Evolutionary conservation across 345 rosid species (phyloP), one percentile per base, ranked within the genome.

Genomic region (Brassica cretica): DNA sequence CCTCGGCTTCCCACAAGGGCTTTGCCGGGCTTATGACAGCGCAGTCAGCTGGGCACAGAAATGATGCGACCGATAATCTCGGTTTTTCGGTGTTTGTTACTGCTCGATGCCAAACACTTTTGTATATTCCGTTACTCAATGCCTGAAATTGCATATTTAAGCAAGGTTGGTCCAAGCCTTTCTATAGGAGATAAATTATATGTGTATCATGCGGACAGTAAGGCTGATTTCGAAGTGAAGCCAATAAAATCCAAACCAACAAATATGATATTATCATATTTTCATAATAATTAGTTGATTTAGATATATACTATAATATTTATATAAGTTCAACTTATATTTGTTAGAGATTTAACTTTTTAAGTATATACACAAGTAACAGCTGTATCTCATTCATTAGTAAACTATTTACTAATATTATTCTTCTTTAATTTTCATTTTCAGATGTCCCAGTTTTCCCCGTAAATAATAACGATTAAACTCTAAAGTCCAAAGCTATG

Each of bases 91-190:
- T 69, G 70, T 94, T 94, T 59, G 88, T 89, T 5, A 85, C n/a
- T 0, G 94, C 98, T 15, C 98, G 74, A 77, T 94, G 98, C 94
- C 97, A 88, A 24, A 94, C 94, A 75, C 97, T 94, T 82, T 85
- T 90, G 78, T 94, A 94, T 72, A 84, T 83, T 66, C 96, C 98
- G 62, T 94, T 91, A 58, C 96, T 94, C 69, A 89, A 10, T 6
- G 98, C 97, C 97, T 93, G 84, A 76, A 30, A 64, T 3, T 62
- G 21, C 11, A 73, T 27, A 66, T 56, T 10, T 70, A 32, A 70
- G 24, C 6, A 55, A 27, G 3, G 56, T 49, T 49, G 18, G 56
- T 14, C 15, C 12, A 39, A 39, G 11, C 46, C 8, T 39, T 39
- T 39, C 12, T 39, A 39, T 39, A 39, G 46, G 46, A 39, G 46